Conservation (phyloP, 208 protist genomes). For the Wallacemonas sp. region DNA sequence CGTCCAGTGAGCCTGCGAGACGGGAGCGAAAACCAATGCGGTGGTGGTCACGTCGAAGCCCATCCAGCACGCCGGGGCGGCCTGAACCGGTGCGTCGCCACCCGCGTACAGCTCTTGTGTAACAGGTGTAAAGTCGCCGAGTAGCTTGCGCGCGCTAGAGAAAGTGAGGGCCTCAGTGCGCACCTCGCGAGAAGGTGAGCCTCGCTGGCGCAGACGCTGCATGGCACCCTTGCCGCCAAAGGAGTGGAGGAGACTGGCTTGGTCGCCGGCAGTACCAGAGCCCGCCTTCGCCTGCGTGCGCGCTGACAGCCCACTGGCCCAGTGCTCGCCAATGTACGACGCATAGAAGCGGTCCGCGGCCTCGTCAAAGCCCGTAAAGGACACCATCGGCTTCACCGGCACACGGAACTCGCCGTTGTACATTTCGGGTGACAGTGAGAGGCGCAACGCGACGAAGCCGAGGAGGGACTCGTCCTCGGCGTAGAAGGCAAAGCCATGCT, state of each 20-base stretch:
- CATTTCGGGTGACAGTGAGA: slow-evolving; percentile 17
- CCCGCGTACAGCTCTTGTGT: slow-evolving; percentile 1
- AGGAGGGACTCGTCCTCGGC: slow-evolving; percentile 25
- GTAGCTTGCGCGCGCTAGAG: slow-evolving; percentile 27
- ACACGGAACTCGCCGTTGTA: slow-evolving; percentile 36
- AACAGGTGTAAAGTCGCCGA: slow-evolving; percentile 26
- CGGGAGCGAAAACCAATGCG: slow-evolving; percentile 47
- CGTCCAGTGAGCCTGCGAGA: slow-evolving; percentile 13
- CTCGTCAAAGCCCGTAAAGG: slow-evolving; percentile 9
- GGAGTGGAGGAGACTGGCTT: neutral
- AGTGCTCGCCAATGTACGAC: slow-evolving; percentile 34
- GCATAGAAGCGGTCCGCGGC: slow-evolving; percentile 22
- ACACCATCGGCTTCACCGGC: slow-evolving; percentile 7
- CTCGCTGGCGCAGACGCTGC: neutral
- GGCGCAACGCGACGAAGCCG: slow-evolving; percentile 54
- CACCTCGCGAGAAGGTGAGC: slow-evolving; percentile 2
- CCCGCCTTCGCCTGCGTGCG: neutral
- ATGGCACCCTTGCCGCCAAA: neutral
- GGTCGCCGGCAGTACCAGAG: neutral
- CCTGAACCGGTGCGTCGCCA: neutral
- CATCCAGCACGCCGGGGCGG: slow-evolving; percentile 44
- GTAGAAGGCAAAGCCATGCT: slow-evolving; percentile 80
- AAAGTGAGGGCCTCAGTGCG: slow-evolving; percentile 23
- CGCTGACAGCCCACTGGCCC: slow-evolving; percentile 4
- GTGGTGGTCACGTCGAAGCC: slow-evolving; percentile 41